Evolutionary conservation across 78 protist species (phyloP).

Genomic region (Planoprotostelium fungivorum): DNA sequence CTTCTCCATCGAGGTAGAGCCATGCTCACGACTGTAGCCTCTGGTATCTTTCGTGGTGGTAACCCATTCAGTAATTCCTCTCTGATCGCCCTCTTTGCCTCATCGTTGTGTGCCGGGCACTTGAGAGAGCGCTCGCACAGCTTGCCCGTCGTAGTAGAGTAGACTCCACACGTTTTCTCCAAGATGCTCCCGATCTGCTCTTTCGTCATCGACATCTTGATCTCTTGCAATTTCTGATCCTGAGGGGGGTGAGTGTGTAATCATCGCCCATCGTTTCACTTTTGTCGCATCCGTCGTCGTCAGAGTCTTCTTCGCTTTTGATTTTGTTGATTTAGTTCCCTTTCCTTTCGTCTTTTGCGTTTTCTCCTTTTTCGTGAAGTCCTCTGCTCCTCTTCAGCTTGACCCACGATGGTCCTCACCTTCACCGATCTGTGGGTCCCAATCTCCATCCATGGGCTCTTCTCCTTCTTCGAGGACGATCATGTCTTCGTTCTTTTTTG

Average conservation of each 20-base stretch:
- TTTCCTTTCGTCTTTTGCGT: background rate
- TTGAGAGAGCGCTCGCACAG: conserved; percentile 47
- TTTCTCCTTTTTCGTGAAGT: background rate
- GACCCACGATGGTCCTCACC: background rate
- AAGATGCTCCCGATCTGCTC: too few relatives aligned
- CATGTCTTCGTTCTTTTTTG: background rate
- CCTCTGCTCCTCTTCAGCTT: background rate
- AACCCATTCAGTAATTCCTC: too few relatives aligned
- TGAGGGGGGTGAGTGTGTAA: too few relatives aligned
- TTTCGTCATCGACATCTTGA: too few relatives aligned
- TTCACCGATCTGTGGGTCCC: background rate
- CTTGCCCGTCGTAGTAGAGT: conserved; percentile 40
- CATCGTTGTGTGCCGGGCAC: too few relatives aligned
- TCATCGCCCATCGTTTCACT: background rate
- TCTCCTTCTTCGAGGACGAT: background rate
- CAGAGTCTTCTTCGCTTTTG: background rate
- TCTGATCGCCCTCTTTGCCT: too few relatives aligned
- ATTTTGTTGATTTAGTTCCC: background rate
- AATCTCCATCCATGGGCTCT: background rate
- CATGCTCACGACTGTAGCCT: too few relatives aligned
- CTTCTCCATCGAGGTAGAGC: too few relatives aligned
- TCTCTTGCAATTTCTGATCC: too few relatives aligned
- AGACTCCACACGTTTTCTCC: conserved; percentile 29
- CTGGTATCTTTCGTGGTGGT: too few relatives aligned
- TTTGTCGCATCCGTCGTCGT: background rate